These are phyloP conservation scores for Usnea hakonensis DNA, from an alignment of 495 filamentous ascomycete genomes.

Conservation along the genomic window DNA sequence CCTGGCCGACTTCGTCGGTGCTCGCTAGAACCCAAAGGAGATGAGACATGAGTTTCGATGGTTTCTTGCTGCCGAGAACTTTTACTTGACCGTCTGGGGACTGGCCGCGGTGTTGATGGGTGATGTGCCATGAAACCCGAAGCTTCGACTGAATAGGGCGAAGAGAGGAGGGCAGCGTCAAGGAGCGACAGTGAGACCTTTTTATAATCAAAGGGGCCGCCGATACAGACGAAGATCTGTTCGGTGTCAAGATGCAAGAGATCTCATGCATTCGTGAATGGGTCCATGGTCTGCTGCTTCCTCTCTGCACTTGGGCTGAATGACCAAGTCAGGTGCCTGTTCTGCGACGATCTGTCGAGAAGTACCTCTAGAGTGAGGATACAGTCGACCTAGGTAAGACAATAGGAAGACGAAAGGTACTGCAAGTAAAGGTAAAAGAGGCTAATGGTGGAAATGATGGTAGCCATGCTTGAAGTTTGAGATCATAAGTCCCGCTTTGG, in stretches of 20 bases:
- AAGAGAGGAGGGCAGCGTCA: background rate
- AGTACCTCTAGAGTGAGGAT: background rate
- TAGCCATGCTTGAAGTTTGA: background rate
- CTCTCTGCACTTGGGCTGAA: conserved; percentile 6
- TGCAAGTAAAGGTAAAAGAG: background rate
- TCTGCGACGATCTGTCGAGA: background rate
- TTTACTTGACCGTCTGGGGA: conserved; percentile 6
- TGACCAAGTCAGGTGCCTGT: conserved; percentile 4
- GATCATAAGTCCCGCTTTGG: background rate
- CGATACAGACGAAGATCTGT: background rate
- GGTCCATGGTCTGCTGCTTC: conserved; percentile 12
- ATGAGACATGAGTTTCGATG: background rate
- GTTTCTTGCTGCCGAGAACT: conserved; percentile 1
- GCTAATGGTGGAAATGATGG: background rate
- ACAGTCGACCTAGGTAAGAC: background rate
- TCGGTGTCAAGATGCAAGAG: background rate
- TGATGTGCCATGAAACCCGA: conserved; percentile 14
- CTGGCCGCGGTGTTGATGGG: conserved; percentile 1
- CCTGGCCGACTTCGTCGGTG: background rate
- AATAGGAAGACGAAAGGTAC: background rate
- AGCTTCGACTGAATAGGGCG: background rate
- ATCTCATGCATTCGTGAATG: conserved; percentile 1
- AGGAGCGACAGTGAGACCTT: background rate
- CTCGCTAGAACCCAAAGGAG: conserved; percentile 2
- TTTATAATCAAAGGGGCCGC: background rate